Base-by-base conservation (phyloP, 2,329 filamentous ascomycete genomes). In the Chalara sp. region DNA sequence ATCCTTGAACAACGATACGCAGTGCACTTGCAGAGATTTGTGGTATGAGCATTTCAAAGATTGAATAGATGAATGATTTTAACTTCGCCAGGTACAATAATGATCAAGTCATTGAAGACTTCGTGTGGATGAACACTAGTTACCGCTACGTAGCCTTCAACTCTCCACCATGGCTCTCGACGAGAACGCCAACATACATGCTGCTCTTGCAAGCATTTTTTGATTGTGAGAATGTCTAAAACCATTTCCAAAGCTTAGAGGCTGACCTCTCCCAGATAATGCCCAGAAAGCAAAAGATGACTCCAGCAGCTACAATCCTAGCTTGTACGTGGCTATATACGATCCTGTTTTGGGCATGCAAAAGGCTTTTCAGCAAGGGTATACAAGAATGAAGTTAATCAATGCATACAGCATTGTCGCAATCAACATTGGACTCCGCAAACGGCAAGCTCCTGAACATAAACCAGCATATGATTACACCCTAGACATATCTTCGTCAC, bases 321-420 rank as follows among this genome's bases (percentile, higher is more conserved):
- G 29, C 11, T 41, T 56, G 7, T 48, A n/a, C 6, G 11, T 56
- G 5, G 51, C 54, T 6, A 29, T 52, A 21, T 56, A 56, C 49
- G 55, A 57, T 41, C 53, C 56, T 5, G 44, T 11, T 13, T 49
- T 57, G 12, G 45, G 44, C 11, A 30, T 58, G 32, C 31, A 42
- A 28, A 30, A 46, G 21, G 48, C 56, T 10, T 47, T 58, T 29
- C 39, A 53, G 5, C 44, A 13, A 6, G 56, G 55, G 12, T 58
- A 50, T 33, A 54, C 56, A 13, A 42, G 53, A n/a, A 48, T 58
- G 48, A 48, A 40, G 30, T 51, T 58, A 12, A 46, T 58, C 46
- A 45, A 51, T 43, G 56, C 56, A 4, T 56, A 58, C 35, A 51
- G 50, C 12, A 53, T 56, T 35, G 42, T 49, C 11, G 46, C 55